Percentiles rank a stretch among this genome's conserved stretches.
phyloP scores from a whole-genome alignment of 2,329 filamentous ascomycete genomes.

The Aureobasidium sp. region DNA sequence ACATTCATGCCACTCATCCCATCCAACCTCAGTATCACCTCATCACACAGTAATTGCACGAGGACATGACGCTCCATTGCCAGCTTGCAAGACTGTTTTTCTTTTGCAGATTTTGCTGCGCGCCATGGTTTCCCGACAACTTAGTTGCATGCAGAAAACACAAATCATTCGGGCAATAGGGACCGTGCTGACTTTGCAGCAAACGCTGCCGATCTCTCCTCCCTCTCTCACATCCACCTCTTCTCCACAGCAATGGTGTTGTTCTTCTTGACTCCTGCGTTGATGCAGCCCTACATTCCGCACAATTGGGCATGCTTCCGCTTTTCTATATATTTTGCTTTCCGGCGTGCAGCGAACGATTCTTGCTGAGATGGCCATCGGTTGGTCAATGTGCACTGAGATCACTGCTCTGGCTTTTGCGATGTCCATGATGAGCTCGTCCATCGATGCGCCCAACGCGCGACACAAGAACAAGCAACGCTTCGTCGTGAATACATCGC shows the following conservation, averaged over 20 bases:
- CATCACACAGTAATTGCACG: not conserved
- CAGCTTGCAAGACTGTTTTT: not conserved
- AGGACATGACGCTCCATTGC: not conserved
- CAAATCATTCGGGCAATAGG: not conserved
- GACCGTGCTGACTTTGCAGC: not conserved
- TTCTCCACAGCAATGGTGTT: not conserved
- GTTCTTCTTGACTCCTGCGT: not conserved
- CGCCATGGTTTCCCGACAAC: not conserved
- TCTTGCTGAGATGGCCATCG: not conserved
- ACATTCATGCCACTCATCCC: not conserved
- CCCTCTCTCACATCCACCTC: not conserved
- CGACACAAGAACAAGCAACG: not conserved
- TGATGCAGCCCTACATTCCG: constrained; percentile 7
- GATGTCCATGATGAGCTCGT: not conserved
- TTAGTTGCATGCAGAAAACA: constrained; percentile 6
- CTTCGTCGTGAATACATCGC: not conserved
- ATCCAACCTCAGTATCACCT: not conserved
- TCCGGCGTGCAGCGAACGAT: not conserved
- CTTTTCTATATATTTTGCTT: not conserved
- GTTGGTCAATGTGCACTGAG: not conserved
- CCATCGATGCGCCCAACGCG: not conserved
- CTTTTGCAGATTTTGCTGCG: constrained; percentile 5
- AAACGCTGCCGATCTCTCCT: not conserved
- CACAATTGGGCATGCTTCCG: not conserved
- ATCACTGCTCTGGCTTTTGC: not conserved